Evolutionary conservation across 768 basidiomycete species (phyloP).

Genomic region (Porpolomopsis calyptriformis): DNA sequence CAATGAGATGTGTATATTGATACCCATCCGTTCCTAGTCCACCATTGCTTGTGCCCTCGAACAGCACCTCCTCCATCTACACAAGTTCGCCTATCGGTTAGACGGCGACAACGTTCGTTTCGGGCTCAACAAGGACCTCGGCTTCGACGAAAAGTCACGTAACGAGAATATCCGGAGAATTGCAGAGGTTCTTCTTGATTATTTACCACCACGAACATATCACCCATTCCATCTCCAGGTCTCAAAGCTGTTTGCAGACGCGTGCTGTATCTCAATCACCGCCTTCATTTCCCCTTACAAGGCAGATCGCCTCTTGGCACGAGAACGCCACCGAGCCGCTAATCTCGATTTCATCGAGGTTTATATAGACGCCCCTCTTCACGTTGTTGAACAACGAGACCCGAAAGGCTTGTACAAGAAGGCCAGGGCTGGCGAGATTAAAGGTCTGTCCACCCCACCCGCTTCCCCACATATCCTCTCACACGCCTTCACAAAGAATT

Average conservation of each 20-base stretch:
- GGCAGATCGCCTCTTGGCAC: conserved; percentile 72
- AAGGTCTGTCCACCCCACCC: conserved; percentile 42
- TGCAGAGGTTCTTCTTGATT: conserved; percentile 60
- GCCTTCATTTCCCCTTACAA: conserved; percentile 99
- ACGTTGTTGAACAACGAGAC: conserved; percentile 82
- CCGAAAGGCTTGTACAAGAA: conserved; percentile 98
- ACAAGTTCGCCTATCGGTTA: conserved; percentile 80
- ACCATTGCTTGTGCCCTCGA: conserved; percentile 96
- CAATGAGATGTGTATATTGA: not conserved
- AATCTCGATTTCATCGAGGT: conserved; percentile 85
- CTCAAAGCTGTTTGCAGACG: conserved; percentile 85
- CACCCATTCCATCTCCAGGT: conserved; percentile 42
- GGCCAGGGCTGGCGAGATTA: conserved; percentile 90
- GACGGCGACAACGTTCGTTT: conserved; percentile 96
- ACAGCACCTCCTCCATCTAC: conserved; percentile 82
- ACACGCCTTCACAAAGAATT: conserved; percentile 76
- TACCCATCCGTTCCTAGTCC: conserved; percentile 41
- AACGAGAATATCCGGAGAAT: conserved; percentile 96
- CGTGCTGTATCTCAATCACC: conserved; percentile 77
- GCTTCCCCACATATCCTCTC: not conserved
- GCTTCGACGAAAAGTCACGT: conserved; percentile 84
- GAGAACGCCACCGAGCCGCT: conserved; percentile 67
- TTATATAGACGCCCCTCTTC: conserved; percentile 85
- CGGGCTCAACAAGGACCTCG: conserved; percentile 93
- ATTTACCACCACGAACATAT: not conserved